Evolutionary conservation across 1,284 basidiomycete species (phyloP), one percentile per base, ranked within the genome.

Genomic region (Sanghuangporus weigelae): DNA sequence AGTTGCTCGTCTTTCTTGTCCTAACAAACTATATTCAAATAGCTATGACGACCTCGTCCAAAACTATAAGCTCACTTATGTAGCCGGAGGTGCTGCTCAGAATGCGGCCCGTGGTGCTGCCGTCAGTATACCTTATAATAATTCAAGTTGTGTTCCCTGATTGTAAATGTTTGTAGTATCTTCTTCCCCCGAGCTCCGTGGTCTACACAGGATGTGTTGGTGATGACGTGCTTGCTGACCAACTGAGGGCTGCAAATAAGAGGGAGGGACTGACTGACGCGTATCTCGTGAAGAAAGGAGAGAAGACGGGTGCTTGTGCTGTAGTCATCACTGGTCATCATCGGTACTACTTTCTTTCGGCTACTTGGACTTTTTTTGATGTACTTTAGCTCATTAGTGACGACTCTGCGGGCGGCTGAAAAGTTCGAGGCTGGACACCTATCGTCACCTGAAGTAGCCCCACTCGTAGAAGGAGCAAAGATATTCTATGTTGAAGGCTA

Each of bases 171-270:
- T 44, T 63, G 1, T 71, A 96, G 95, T 98, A 97, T 74, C 80
- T 96, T 60, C 86, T 96, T 55, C 95, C 95, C 6, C 81, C 86
- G n/a, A 79, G 86, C 64, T 96, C 95, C 16, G 96, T 98, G 59
- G 96, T 95, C 40, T 99, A 95, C 82, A 85, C 95, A 46, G 97
- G 97, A 26, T 91, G 89, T 69, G 97, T 99, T 67, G 97, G 97
- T 62, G 84, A 95, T 66, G 97, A 99, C 71, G 85, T 88, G 53
- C 86, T 98, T 59, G 93, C 94, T 26, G 83, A 94, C 68, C 94
- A 97, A 72, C 86, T 98, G 66, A 88, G 90, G 70, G 84, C 81
- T n/a, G 97, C 95, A 65, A 99, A 99, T 84, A 85, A 90, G 75
- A 90, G 90, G 64, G 97, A 98, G 77, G 95, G 95, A 7, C 85